Conservation (phyloP, 495 filamentous ascomycete species). For the Margaritispora aquatica region DNA sequence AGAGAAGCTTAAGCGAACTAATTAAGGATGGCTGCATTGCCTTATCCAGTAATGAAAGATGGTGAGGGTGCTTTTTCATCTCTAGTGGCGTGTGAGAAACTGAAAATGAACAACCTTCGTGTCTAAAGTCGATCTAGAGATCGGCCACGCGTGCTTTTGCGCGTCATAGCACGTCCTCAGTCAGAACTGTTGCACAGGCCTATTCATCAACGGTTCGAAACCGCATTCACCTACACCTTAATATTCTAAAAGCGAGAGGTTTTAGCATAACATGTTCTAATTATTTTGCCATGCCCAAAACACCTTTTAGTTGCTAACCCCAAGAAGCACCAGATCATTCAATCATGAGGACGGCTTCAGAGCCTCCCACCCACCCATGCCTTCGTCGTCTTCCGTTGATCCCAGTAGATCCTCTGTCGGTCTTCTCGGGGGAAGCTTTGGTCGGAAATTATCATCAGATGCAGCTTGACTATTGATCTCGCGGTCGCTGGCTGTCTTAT, state of each 20-base stretch:
- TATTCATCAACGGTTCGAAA: not conserved
- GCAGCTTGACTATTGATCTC: not conserved
- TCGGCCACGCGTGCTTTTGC: not conserved
- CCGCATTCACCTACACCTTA: not conserved
- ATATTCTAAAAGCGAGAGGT: too few species aligned
- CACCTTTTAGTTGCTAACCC: too few species aligned
- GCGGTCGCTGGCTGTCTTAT: not conserved
- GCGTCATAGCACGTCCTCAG: not conserved
- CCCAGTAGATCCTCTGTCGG: slow-evolving; percentile 20
- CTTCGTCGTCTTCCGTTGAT: slow-evolving; percentile 12
- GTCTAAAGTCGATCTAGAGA: too few species aligned
- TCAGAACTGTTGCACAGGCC: not conserved
- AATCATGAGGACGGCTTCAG: slow-evolving; percentile 14
- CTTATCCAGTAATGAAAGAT: not conserved
- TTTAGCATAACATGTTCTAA: too few species aligned
- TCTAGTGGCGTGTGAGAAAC: too few species aligned
- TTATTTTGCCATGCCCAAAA: not conserved
- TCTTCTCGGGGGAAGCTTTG: slow-evolving; percentile 19
- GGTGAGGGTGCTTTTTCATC: too few species aligned
- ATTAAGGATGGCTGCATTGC: not conserved
- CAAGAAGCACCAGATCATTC: not conserved
- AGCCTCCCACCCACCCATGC: slow-evolving; percentile 14
- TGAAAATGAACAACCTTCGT: too few species aligned
- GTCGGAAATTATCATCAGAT: slow-evolving; percentile 14
- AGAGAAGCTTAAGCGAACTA: not conserved